These are phyloP conservation scores for Blastobotrys buckinghamii DNA, from an alignment of 1,139 yeast genomes.

Conservation along the genomic window DNA sequence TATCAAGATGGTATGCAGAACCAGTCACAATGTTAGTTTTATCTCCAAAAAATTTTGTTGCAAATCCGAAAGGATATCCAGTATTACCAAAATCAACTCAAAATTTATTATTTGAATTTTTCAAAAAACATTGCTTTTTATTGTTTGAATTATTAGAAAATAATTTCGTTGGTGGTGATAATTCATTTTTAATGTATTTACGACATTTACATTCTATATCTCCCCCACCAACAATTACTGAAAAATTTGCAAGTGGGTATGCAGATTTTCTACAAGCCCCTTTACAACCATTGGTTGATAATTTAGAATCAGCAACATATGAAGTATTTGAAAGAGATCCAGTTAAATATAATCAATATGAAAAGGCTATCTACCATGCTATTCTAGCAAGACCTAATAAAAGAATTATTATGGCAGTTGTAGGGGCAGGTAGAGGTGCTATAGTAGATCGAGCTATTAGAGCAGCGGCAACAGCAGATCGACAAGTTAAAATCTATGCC, in stretches of 20 bases:
- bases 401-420: conserved; percentile 45
- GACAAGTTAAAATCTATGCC: conserved; percentile 42
- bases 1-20: conserved; percentile 58
- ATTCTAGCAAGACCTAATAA: conserved; percentile 35
- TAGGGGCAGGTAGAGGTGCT: conserved; percentile 90
- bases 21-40: conserved; percentile 53
- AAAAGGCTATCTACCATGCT: conserved; percentile 58
- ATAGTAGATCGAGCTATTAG: conserved; percentile 49
- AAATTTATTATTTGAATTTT: conserved; percentile 37
- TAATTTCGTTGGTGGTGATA: conserved; percentile 38
- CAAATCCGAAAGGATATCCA: conserved; percentile 54
- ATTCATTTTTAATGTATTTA: conserved; percentile 46
- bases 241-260: conserved; percentile 34
- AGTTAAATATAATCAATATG: conserved; percentile 62
- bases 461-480: conserved; percentile 37
- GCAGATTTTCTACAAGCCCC: conserved; percentile 50
- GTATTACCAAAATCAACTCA: conserved; percentile 56
- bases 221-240: conserved; percentile 32
- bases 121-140: conserved; percentile 31
- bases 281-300: conserved; percentile 58
- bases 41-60: conserved; percentile 48
- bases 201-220: conserved; percentile 42
- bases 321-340: conserved; percentile 63
- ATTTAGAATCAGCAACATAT: conserved; percentile 56
- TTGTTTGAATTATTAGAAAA: conserved; percentile 31